Base-by-base conservation (phyloP, 1,139 yeast species). In the Candida mesenterica region DNA sequence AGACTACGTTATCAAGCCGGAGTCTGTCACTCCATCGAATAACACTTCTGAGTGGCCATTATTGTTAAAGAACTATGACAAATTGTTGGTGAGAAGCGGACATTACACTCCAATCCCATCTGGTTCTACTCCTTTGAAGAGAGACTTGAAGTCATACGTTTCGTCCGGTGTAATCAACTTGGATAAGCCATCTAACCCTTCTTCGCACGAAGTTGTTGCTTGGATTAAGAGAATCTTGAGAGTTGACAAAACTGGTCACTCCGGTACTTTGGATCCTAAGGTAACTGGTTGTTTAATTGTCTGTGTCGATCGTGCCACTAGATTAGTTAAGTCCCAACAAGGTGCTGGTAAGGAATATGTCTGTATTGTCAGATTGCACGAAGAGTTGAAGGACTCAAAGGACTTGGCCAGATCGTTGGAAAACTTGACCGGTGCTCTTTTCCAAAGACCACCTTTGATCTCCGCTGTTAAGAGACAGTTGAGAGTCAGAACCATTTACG, bases 281-380 rank as follows among this genome's bases (percentile, higher is more conserved):
- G 98, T 92, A 56, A 92, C 98, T 40, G 95, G 95, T 47, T 92
- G 98, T 75, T 76, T 92, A 63, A 92, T 92, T 64, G 98, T 92
- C 44, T 92, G 98, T 78, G 77, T 92, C 52, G 98, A 92, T 66
- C 82, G 97, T 63, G 98, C 98, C 43, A 92, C 98, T 41, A 83
- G 98, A 69, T 76, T 92, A 60, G 98, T 92, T 51, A 92, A 92
- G 69, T 87, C 97, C 41, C 98, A 92, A 71, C 98, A 92, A 68
- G 97, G 98, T 70, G 98, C 98, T 36, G 98, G 98, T 77, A 92
- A 92, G 66, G 98, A 92, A 79, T 92, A 92, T 70, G 98, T 92
- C 41, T 92, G 98, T 74, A 89, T 92, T 53, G 95, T 87, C 42
- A 81, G 97, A 72, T 76, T 92, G 54, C 98, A 92, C 63, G 97